Evolutionary conservation across 2,329 filamentous ascomycete genomes (phyloP).

Genomic region (Emmonsiellopsis sp.): DNA sequence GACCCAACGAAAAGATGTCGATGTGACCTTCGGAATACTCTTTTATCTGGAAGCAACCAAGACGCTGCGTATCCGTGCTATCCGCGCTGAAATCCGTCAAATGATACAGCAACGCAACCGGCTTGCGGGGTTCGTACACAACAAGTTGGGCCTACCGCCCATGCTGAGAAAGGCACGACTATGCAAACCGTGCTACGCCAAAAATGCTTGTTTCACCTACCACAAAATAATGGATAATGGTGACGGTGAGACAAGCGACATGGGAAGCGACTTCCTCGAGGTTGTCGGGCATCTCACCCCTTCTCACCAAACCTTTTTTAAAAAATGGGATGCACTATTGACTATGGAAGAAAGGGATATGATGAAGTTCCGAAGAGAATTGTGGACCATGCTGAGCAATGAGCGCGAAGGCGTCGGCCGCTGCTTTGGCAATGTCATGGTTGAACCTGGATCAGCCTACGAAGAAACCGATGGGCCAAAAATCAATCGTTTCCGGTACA

Average conservation of each 20-base stretch:
- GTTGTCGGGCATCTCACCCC: slow-evolving; percentile 68
- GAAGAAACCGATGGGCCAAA: slow-evolving; percentile 63
- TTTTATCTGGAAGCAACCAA: slow-evolving; percentile 93
- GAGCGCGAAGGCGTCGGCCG: slow-evolving; percentile 82
- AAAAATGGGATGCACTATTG: slow-evolving; percentile 86
- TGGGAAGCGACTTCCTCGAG: slow-evolving; percentile 73
- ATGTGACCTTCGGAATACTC: slow-evolving; percentile 79
- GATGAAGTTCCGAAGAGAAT: slow-evolving; percentile 74
- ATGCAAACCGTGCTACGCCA: slow-evolving; percentile 83
- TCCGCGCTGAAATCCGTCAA: slow-evolving; percentile 80
- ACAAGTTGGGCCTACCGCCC: slow-evolving; percentile 70
- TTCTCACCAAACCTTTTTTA: slow-evolving; percentile 71
- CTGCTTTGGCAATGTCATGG: slow-evolving; percentile 80
- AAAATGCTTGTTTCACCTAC: slow-evolving; percentile 83
- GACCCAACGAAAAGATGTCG: slow-evolving; percentile 51
- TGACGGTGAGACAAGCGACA: slow-evolving; percentile 67
- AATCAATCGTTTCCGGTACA: slow-evolving; percentile 88
- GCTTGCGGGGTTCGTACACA: slow-evolving; percentile 73
- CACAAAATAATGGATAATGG: slow-evolving; percentile 84
- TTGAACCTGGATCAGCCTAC: slow-evolving; percentile 64
- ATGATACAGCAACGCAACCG: slow-evolving; percentile 97
- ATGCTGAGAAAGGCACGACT: slow-evolving; percentile 76
- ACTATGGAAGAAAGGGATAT: slow-evolving; percentile 91
- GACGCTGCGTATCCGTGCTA: slow-evolving; percentile 72
- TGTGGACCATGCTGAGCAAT: slow-evolving; percentile 90